Evolutionary conservation across 441 rosid species (phyloP), one percentile per base, ranked within the genome.

Genomic region (Iberis amara): DNA sequence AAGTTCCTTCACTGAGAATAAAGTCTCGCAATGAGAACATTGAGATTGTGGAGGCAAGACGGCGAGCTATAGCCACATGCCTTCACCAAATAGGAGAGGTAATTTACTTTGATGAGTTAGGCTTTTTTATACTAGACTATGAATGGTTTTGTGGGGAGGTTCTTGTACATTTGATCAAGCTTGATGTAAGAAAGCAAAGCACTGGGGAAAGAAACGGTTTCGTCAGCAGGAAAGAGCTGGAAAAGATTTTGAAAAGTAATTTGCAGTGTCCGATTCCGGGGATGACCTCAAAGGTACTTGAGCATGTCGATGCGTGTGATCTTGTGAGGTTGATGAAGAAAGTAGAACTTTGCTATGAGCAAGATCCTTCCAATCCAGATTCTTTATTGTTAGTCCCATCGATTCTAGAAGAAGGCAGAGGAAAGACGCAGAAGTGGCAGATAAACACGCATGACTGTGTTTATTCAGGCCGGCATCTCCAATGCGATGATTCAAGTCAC

Each of bases 91-190:
- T 68, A 8, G 95, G 94, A 1, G 96, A 88, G 68, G 77, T 86
- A 56, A 82, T 92, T 24, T 92, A 79, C 73, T 88, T 88, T 49
- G 81, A 82, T 10, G 86, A 82, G 41, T 55, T 81, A 63, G 92
- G 81, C 7, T 74, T 83, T 70, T 61, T 88, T 26, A 80, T 92
- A 59, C 61, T 92, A 42, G 98, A 92, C 58, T 76, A 72, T 42
- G 94, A 88, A 63, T 92, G 96, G 96, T 89, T 92, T 68, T 84
- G 86, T 23, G 61, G 79, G 31, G 96, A 92, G 61, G 86, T 86
- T 45, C 88, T 92, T 41, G 63, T 85, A 65, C 94, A 86, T 56
- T 85, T 92, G 32, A 56, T 79, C 42, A 83, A 82, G 65, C 41
- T 92, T 55, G 96, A 84, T 15, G 78, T 57, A 28, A 71, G 74